Percentiles rank a stretch among this genome's conserved stretches.
phyloP scores from a whole-genome alignment of 2,329 filamentous ascomycete genomes.

The Chaetomiaceae sp. region DNA sequence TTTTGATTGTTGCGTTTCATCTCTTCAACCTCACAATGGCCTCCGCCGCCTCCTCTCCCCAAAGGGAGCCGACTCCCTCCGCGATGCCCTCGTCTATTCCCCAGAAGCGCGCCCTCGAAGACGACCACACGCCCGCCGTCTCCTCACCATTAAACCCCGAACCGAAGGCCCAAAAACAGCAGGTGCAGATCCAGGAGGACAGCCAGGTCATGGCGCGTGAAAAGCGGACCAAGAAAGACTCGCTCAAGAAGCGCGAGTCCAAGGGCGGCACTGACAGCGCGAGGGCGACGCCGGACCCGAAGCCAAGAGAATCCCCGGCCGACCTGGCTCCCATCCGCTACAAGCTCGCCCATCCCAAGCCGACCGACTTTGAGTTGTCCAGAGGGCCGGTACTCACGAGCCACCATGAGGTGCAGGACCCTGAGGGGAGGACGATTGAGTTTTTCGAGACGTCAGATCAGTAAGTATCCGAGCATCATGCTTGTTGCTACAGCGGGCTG shows the following conservation, averaged over 20 bases:
- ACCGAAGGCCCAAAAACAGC: slow-evolving; percentile 36
- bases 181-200: slow-evolving; percentile 33
- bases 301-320: slow-evolving; percentile 39
- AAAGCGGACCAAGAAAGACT: slow-evolving; percentile 60
- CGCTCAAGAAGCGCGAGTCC: slow-evolving; percentile 64
- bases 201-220: slow-evolving; percentile 41
- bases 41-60: slow-evolving; percentile 22
- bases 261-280: slow-evolving; percentile 50
- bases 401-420: slow-evolving; percentile 49
- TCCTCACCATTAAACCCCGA: slow-evolving; percentile 73
- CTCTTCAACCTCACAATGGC: slow-evolving; percentile 22
- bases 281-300: slow-evolving; percentile 55
- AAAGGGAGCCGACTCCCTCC: slow-evolving; percentile 25
- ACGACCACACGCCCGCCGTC: slow-evolving; percentile 65
- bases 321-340: slow-evolving; percentile 55
- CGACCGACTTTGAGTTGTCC: slow-evolving; percentile 57
- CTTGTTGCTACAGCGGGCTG: neutral
- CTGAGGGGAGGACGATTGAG: slow-evolving; percentile 48
- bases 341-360: slow-evolving; percentile 60
- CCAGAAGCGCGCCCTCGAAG: slow-evolving; percentile 63
- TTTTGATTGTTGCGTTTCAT: neutral
- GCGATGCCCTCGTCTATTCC: slow-evolving; percentile 46
- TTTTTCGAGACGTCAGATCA: slow-evolving; percentile 63
- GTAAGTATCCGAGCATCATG: slow-evolving; percentile 38
- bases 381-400: slow-evolving; percentile 53